Base-by-base conservation (phyloP, 805 yeast species). In the Scheffersomyces stipitis region DNA sequence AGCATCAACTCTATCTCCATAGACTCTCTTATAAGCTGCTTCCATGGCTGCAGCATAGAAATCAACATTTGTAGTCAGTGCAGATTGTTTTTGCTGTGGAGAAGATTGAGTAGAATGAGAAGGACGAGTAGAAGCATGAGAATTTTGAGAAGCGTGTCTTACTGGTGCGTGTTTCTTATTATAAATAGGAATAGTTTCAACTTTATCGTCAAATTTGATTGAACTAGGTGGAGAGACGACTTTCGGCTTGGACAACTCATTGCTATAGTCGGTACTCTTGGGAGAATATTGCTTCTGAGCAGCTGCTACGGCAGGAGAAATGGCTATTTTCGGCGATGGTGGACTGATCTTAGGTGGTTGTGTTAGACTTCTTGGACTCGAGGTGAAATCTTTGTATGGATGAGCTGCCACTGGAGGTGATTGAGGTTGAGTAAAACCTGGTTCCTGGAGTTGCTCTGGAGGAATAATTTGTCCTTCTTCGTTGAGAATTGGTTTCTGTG, bases 121-220 rank as follows among this genome's bases (percentile, higher is more conserved):
- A 20, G 10, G 7, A 10, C 10, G 24, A n/a, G n/a, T n/a, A n/a
- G n/a, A n/a, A n/a, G n/a, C n/a, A n/a, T n/a, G n/a, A n/a, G n/a
- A n/a, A 10, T 20, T 20, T 10, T 20, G 24, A 7, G 9, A 7
- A 10, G 24, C 24, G 10, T 20, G 24, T 20, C 10, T 20, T 7
- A 20, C 24, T 20, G 9, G 7, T 7, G 24, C 13, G 20, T 28
- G 33, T 15, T 39, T 35, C 15, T 35, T 29, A 8, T 34, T 26
- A 15, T 38, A 24, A 17, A 54, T 44, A 2, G 66, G 64, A 26
- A 67, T 66, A 5, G 71, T 66, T 39, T 67, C 68, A 7, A 65
- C 66, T 8, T 53, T 53, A 5, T 64, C 67, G 26, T 51, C 51
- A 34, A 68, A 68, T 44, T 64, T 62, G 41, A 68, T 68, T 4